phyloP scores from a whole-genome alignment of 768 basidiomycete genomes.

The Tubosaeta brunneosetosa region DNA sequence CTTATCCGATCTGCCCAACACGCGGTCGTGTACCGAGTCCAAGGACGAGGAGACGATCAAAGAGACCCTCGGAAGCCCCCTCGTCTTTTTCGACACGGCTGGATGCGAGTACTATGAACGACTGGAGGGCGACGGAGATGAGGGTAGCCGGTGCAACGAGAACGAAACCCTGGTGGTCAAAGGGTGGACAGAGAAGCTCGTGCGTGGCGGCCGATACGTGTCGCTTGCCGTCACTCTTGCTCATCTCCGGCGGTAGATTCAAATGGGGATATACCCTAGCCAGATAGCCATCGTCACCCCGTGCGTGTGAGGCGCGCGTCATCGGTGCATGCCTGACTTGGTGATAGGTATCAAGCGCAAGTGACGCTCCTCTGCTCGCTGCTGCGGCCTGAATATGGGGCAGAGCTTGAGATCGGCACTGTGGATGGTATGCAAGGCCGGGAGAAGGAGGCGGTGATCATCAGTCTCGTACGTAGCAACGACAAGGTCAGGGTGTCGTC shows the following conservation, averaged over 20 bases:
- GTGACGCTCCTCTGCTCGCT: slow-evolving; percentile 78
- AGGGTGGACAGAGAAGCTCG: slow-evolving; percentile 77
- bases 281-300: slow-evolving; percentile 91
- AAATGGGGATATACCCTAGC: slow-evolving; percentile 53
- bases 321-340: not conserved
- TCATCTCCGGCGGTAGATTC: slow-evolving; percentile 39
- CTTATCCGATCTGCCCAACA: slow-evolving; percentile 63
- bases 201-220: slow-evolving; percentile 30
- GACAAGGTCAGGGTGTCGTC: slow-evolving; percentile 50
- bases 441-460: slow-evolving; percentile 91
- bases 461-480: slow-evolving; percentile 91
- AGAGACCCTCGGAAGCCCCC: slow-evolving; percentile 69
- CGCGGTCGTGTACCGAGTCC: slow-evolving; percentile 30
- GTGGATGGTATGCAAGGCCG: slow-evolving; percentile 98
- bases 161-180: slow-evolving; percentile 88
- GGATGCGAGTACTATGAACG: slow-evolving; percentile 93
- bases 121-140: slow-evolving; percentile 71
- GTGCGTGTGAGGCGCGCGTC: slow-evolving; percentile 33
- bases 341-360: slow-evolving; percentile 79
- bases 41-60: slow-evolving; percentile 61
- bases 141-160: slow-evolving; percentile 90
- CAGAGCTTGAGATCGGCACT: slow-evolving; percentile 80
- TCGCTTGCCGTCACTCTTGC: not conserved
- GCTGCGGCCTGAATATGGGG: slow-evolving; percentile 65
- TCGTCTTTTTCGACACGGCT: slow-evolving; percentile 92